phyloP scores from a whole-genome alignment of 179 eudicot species.

The Actinidia arguta region DNA sequence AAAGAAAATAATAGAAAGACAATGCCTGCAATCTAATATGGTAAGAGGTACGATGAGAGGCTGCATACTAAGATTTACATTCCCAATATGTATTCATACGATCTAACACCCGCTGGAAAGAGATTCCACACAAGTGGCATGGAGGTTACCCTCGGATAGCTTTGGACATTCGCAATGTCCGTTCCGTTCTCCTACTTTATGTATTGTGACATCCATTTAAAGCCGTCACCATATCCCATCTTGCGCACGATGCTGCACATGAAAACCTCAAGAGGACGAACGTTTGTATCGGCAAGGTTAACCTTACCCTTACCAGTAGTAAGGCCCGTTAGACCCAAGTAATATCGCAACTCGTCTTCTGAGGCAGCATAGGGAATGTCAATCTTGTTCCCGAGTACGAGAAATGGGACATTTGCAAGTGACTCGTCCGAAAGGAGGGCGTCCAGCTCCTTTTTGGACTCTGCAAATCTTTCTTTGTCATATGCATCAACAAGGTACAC shows the following conservation, averaged over 20 bases:
- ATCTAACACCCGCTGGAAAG: neutral
- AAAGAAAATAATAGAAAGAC: neutral
- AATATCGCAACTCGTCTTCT: slow-evolving; percentile 42
- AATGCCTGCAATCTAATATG: neutral
- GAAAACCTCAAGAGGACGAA: slow-evolving; percentile 48
- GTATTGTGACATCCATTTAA: slow-evolving; percentile 49
- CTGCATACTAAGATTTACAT: neutral
- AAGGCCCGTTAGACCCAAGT: slow-evolving; percentile 37
- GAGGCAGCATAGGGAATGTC: slow-evolving; percentile 50
- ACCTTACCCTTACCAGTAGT: slow-evolving; percentile 55
- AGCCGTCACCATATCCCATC: slow-evolving; percentile 53
- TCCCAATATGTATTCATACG: neutral
- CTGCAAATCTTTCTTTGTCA: slow-evolving; percentile 46
- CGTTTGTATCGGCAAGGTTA: slow-evolving; percentile 37
- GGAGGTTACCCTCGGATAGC: neutral
- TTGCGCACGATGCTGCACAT: slow-evolving; percentile 55
- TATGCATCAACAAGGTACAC: slow-evolving; percentile 44
- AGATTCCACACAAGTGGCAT: no score
- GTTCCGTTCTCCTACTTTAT: slow-evolving; percentile 30
- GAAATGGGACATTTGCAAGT: slow-evolving; percentile 40
- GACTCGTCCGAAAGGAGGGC: slow-evolving; percentile 46
- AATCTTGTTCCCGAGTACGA: slow-evolving; percentile 45
- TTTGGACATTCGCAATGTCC: slow-evolving; percentile 6
- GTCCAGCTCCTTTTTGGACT: slow-evolving; percentile 43
- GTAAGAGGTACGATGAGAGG: neutral